Base-by-base conservation (phyloP, 768 basidiomycete genomes). In the Epithele typhae region DNA sequence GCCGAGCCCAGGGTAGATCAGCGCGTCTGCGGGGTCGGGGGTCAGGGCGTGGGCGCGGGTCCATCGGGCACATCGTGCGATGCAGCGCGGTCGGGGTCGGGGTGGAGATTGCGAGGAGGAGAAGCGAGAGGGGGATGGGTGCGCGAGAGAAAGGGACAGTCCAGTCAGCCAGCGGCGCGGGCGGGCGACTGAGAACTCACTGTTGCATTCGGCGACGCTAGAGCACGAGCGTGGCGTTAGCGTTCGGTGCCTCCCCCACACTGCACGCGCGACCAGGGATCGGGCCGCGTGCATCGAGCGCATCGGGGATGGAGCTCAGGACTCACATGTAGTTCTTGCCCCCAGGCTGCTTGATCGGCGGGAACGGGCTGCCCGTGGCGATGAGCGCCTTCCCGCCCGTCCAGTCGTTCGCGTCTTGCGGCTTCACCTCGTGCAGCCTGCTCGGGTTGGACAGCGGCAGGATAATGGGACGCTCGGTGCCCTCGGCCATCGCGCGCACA, bases 351-450 rank as follows among this genome's bases (percentile, higher is more conserved):
- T 78, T 78, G 24, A 81, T 84, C 21, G 79, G 80, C 6, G 78
- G 78, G 69, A 92, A 94, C 0, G 90, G 90, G 48, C 84, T 87
- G 15, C 91, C 92, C 9, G 87, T 92, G 1, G 90, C 89, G 36
- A 92, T 67, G 40, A 94, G 67, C 7, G 89, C 92, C 55, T 76
- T 79, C 4, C 88, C 90, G 1, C 77, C 66, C 1, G 89, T 87
- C 92, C 92, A 94, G n/a, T 79, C 72, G 55, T 81, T 78, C 21
- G 84, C 74, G 58, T 90, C 78, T 48, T 75, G 69, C 2, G 87
- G 87, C 43, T 78, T 72, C 1, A 83, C 85, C 62, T 94, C 92
- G 39, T 82, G 82, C 48, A 92, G 68, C 40, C 67, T 64, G 53
- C 82, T 89, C 4, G 91, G 91, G 64, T 94, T 94, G 22, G 80